Evolutionary conservation across 2,329 filamentous ascomycete species (phyloP), one percentile per base, ranked within the genome.

Genomic region (Aureobasidium lini): DNA sequence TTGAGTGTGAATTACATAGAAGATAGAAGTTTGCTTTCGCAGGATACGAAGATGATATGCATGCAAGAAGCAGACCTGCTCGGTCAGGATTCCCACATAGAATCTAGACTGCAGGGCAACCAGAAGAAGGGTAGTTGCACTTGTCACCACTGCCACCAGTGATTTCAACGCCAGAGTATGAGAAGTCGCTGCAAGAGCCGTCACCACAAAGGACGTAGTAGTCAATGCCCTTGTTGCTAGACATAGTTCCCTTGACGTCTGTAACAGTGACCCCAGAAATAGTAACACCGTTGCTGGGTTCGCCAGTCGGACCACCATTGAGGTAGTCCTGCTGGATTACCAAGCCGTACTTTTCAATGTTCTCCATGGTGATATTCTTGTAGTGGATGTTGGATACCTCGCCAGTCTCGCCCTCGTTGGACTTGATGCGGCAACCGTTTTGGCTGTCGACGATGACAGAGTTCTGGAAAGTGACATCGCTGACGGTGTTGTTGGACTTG

Each of bases 241-340:
- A 9, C 48, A 81, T 77, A 3, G 72, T 70, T 29, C 79, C 79
- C 3, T 66, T 73, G 59, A 82, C 71, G 58, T 74, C 68, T 49
- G 71, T 68, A 47, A 82, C 66, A 1, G 71, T 75, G 7, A 82
- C 63, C 6, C 72, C 75, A 8, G 78, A 81, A 67, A 82, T 81
- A n/a, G 78, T 78, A 15, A 82, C 77, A 37, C 79, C 78, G n/a
- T 52, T 64, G 36, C 76, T 79, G 11, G 78, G 75, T 0, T 13
- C 68, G 16, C 77, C 78, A 6, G 71, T 76, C 5, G 75, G 73
- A 43, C 74, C 73, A 54, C 76, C 76, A 62, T 79, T 79, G 64
- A 76, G 70, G 64, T 83, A 84, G 67, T 84, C 80, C 72, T 85
- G 83, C 68, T 84, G 73, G 61, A 85, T 77, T 53, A 83, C 73